Evolutionary conservation across 2,329 filamentous ascomycete genomes (phyloP).

Genomic region (Fusarium tjaetaba): DNA sequence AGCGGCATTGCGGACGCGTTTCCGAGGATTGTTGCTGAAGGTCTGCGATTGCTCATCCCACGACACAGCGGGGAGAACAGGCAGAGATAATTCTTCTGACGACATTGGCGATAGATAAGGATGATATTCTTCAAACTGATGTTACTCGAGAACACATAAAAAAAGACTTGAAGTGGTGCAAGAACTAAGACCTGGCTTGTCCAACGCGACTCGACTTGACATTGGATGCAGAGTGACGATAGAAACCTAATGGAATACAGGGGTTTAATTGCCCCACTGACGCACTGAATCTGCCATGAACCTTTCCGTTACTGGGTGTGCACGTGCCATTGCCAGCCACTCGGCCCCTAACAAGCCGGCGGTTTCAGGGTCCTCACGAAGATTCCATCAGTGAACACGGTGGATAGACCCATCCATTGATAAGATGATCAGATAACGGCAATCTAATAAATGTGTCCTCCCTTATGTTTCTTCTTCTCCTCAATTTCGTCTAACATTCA

Average conservation of each 20-base stretch:
- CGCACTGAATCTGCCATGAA: constrained; percentile 25
- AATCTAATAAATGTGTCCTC: not conserved
- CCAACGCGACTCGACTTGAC: constrained; percentile 16
- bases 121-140: not conserved
- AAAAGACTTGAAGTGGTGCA: constrained; percentile 6
- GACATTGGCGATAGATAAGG: constrained; percentile 39
- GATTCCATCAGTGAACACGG: not conserved
- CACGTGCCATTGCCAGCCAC: constrained; percentile 39
- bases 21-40: constrained; percentile 53
- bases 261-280: constrained; percentile 37
- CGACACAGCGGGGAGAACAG: constrained; percentile 51
- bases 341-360: constrained; percentile 7
- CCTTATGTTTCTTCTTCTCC: not conserved
- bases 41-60: constrained; percentile 53
- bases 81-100: constrained; percentile 56
- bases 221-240: constrained; percentile 36
- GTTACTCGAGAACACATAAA: constrained; percentile 16
- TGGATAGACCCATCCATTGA: constrained; percentile 7
- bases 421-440: constrained; percentile 39
- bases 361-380: constrained; percentile 28
- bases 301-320: constrained; percentile 28
- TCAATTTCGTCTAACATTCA: not conserved
- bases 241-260: constrained; percentile 24
- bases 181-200: constrained; percentile 13
- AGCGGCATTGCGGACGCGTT: constrained; percentile 50